phyloP scores from a whole-genome alignment of 441 rosid species.

The Lagerstroemia fauriei region DNA sequence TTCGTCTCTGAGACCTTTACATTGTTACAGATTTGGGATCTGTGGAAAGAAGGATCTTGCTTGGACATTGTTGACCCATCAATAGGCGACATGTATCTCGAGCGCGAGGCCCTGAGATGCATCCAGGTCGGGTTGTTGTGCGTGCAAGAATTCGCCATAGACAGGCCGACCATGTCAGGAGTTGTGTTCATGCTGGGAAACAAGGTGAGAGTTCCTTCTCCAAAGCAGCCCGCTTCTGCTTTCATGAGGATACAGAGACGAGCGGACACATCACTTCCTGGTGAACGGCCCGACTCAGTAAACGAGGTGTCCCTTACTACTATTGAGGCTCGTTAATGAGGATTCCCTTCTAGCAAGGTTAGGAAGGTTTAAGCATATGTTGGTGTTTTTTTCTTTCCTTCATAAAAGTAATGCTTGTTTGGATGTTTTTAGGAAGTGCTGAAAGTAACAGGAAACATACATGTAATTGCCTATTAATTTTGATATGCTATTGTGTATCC shows the following conservation, averaged over 20 bases:
- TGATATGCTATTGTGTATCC: too few relatives aligned
- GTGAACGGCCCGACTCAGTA: not conserved
- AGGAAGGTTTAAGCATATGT: too few relatives aligned
- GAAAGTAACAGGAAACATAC: too few relatives aligned
- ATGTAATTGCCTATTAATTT: too few relatives aligned
- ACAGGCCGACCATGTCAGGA: conserved; percentile 47
- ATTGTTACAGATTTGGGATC: conserved; percentile 57
- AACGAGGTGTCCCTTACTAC: not conserved
- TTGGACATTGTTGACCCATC: conserved; percentile 47
- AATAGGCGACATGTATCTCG: conserved; percentile 33
- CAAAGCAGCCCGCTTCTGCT: not conserved
- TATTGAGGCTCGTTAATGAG: not conserved
- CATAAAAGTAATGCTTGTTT: too few relatives aligned
- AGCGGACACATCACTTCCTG: not conserved
- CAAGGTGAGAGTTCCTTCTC: not conserved
- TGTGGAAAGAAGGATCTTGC: conserved; percentile 51
- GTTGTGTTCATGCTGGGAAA: conserved; percentile 50
- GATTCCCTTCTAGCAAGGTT: too few relatives aligned
- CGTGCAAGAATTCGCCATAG: conserved; percentile 48
- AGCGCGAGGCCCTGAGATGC: conserved; percentile 63
- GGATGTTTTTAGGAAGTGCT: too few relatives aligned
- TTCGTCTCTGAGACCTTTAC: too few relatives aligned
- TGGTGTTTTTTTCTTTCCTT: too few relatives aligned
- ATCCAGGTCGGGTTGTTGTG: conserved; percentile 55
- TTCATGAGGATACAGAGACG: not conserved